Evolutionary conservation across 306 rosid genomes (phyloP), one percentile per base, ranked within the genome.

Genomic region (Benincasa hispida): DNA sequence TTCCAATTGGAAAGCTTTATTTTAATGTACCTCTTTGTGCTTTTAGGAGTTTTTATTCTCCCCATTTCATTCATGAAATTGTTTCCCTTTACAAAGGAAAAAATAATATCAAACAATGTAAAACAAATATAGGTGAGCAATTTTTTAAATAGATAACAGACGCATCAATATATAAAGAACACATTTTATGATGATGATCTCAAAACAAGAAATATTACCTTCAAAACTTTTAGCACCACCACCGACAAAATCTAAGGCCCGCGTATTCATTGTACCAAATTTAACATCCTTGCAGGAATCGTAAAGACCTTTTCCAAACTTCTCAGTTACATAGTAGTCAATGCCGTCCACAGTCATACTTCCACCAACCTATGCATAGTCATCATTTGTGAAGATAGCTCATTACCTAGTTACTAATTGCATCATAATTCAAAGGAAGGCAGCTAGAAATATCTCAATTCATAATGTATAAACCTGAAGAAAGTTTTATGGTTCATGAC

Each of bases 181-280:
- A 21, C 11, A 42, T 10, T 68, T 42, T 39, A 68, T 45, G n/a
- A 34, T 42, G 56, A 42, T 69, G 11, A 22, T 45, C 55, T 42
- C 56, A 45, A 18, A 2, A 24, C 75, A 24, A 22, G 62, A 76
- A 74, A 76, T 56, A 32, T 83, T 51, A 93, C 98, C 98, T 87
- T 87, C 45, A 76, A 79, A 91, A 86, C 58, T 88, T 85, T 42
- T 82, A 72, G 98, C 96, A 79, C 96, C 98, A 68, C 85, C 98
- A 60, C 98, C 98, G 81, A 93, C 85, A 83, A 93, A 93, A 82
- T 93, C 97, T 17, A 93, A 85, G 76, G 98, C 98, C 85, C 90
- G 83, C 17, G 98, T 93, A 83, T 93, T 93, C 98, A 93, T 93
- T 21, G 98, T 93, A 77, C 98, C 98, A 84, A 93, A 93, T 84